Evolutionary conservation across 192 early-diverging fungal genomes (phyloP), one percentile per base, ranked within the genome.

Genomic region (Polychytrium aggregatum): DNA sequence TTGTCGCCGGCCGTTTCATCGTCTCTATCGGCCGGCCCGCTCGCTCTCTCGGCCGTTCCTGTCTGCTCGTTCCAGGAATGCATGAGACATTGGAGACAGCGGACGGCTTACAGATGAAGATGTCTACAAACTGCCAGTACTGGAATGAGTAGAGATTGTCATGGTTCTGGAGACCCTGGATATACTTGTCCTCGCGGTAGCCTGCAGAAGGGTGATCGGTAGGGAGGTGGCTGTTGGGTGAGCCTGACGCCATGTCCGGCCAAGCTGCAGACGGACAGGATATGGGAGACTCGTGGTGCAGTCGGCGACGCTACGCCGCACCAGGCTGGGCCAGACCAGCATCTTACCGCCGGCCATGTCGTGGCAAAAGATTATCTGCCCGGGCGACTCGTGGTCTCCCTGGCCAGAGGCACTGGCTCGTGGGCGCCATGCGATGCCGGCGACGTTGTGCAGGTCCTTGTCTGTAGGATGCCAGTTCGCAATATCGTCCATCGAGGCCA

Each of bases 81-180:
- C n/a, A 37, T 25, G 20, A 27, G 8, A n/a, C n/a, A n/a, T n/a
- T n/a, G 41, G 30, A 41, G 22, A 16, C 21, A 14, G 33, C 17
- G 31, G 5, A 44, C 17, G 17, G 52, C 64, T 35, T 57, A 73
- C 71, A 83, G 27, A 79, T 72, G 50, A 83, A 84, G 7, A 59
- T 68, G 45, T 82, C 81, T 18, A 82, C 55, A 48, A 68, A 69
- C 30, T 63, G 62, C 74, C 71, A 82, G 53, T 82, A 78, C 42
- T 81, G 78, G 40, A 74, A 44, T 16, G 50, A 62, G 44, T 82
- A 84, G 10, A 65, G 55, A 2, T 28, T 27, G 54, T 24, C 58
- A 44, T 60, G 46, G 18, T 17, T 7, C 17, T 1, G 16, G 38
- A 67, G 66, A 17, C 71, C 71, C 37, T 78, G 76, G 0, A 65